Conservation (phyloP, 2,329 filamentous ascomycete species). For the Chlorencoelia australis region DNA sequence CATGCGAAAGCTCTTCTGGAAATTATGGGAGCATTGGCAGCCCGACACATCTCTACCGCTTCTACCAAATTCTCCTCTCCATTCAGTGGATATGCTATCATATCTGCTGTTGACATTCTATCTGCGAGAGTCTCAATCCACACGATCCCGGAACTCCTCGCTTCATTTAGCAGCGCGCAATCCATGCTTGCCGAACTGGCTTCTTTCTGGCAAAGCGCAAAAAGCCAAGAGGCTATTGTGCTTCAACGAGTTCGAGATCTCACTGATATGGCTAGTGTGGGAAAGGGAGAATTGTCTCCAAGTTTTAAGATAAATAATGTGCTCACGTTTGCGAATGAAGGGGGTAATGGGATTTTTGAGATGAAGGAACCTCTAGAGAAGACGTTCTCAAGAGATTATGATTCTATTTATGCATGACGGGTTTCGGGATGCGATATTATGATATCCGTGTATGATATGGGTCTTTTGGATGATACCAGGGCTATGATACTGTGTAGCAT, state of each 20-base stretch:
- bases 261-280: conserved; percentile 2
- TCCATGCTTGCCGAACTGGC: conserved; percentile 46
- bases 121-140: conserved; percentile 46
- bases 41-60: conserved; percentile 15
- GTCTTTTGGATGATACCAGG: conserved; percentile 7
- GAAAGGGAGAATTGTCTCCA: conserved; percentile 5
- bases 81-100: conserved; percentile 50
- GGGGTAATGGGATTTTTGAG: conserved; percentile 12
- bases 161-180: conserved; percentile 42
- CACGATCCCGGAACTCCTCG: conserved; percentile 41
- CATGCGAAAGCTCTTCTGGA: conserved; percentile 44
- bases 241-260: conserved; percentile 17
- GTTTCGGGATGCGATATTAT: conserved; percentile 3
- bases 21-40: conserved; percentile 35
- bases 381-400: conserved; percentile 32
- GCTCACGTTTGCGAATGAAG: conserved; percentile 5
- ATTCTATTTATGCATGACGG: conserved; percentile 20
- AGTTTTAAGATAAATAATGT: conserved; percentile 3
- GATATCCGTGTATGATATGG: background rate
- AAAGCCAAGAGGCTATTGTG: conserved; percentile 31
- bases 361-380: conserved; percentile 22
- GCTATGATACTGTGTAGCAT: too few relatives aligned
- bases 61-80: conserved; percentile 40
- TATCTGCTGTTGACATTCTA: conserved; percentile 57
- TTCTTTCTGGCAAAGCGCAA: conserved; percentile 49